These are phyloP conservation scores for Crithidia acanthocephali DNA, from an alignment of 208 protist genomes.

Conservation along the genomic window DNA sequence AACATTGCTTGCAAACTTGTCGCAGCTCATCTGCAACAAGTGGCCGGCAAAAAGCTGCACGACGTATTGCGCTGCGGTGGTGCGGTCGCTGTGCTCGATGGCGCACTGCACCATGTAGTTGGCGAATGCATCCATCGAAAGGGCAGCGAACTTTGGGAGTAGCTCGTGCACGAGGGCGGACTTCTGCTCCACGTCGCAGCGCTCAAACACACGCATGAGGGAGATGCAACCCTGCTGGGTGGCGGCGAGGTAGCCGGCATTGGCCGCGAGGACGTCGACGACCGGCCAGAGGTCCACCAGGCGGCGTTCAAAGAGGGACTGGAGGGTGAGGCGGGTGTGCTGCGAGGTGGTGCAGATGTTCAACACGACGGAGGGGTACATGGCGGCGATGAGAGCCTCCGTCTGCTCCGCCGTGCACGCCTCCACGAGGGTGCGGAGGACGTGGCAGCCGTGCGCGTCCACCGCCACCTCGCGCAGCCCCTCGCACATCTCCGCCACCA, in stretches of 20 bases:
- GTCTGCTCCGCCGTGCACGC: slow-evolving; percentile 56
- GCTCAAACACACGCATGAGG: slow-evolving; percentile 86
- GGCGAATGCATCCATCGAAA: slow-evolving; percentile 82
- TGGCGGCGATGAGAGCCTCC: slow-evolving; percentile 49
- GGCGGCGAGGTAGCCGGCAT: slow-evolving; percentile 79
- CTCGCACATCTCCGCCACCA: slow-evolving; percentile 59
- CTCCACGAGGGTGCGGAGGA: slow-evolving; percentile 65
- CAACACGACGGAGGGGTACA: slow-evolving; percentile 75
- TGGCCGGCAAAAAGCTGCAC: slow-evolving; percentile 58
- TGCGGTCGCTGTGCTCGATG: slow-evolving; percentile 71
- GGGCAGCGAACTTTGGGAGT: slow-evolving; percentile 63
- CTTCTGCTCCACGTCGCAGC: slow-evolving; percentile 62
- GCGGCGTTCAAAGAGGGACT: slow-evolving; percentile 76
- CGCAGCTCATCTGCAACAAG: slow-evolving; percentile 76
- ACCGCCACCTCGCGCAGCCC: slow-evolving; percentile 63
- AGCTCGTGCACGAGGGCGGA: slow-evolving; percentile 58
- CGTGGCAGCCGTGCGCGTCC: slow-evolving; percentile 77
- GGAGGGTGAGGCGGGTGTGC: slow-evolving; percentile 78
- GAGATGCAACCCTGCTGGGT: slow-evolving; percentile 91
- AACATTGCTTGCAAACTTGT: slow-evolving; percentile 89
- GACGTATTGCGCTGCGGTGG: slow-evolving; percentile 64
- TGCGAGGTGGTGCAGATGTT: slow-evolving; percentile 84
- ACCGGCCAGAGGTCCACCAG: slow-evolving; percentile 63
- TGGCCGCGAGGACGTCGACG: slow-evolving; percentile 62
- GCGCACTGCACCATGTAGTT: slow-evolving; percentile 93